These are phyloP conservation scores for Vachellia collinsii DNA, from an alignment of 306 rosid genomes.

Conservation along the genomic window DNA sequence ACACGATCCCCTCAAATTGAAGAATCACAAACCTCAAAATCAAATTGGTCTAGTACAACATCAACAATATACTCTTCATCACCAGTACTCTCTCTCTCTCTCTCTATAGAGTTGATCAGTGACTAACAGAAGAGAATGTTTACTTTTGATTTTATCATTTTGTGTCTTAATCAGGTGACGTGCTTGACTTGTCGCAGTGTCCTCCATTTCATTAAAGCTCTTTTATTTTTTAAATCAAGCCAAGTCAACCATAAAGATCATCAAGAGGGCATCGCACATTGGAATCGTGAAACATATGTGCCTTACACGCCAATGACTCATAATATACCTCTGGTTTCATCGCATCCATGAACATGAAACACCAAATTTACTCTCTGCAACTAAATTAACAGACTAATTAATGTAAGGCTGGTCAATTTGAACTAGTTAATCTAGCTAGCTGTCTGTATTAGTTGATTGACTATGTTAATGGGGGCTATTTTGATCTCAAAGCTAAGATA, in stretches of 20 bases:
- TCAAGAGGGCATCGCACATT: constrained; percentile 4
- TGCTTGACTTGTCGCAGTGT: constrained; percentile 25
- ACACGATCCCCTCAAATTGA: constrained; percentile 37
- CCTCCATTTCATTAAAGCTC: background rate
- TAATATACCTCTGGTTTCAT: constrained; percentile 30
- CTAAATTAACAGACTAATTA: background rate
- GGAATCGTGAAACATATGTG: constrained; percentile 43
- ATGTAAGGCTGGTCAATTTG: background rate
- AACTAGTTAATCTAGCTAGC: background rate
- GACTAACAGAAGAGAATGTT: background rate
- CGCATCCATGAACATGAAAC: constrained; percentile 28
- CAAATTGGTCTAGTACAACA: constrained; percentile 23
- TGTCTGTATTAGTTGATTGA: constrained; percentile 10
- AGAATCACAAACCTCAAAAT: constrained; percentile 19
- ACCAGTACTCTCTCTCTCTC: background rate
- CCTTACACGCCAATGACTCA: constrained; percentile 38
- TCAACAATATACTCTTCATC: constrained; percentile 11
- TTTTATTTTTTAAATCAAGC: background rate
- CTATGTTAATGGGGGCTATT: background rate
- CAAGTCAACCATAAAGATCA: constrained; percentile 45
- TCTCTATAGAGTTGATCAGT: background rate
- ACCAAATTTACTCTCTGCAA: constrained; percentile 35
- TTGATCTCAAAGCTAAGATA: background rate
- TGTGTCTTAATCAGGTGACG: constrained; percentile 24
- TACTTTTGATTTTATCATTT: constrained; percentile 11